These are phyloP conservation scores for Lagenaria siceraria DNA, from an alignment of 306 rosid genomes.

Conservation along the genomic window DNA sequence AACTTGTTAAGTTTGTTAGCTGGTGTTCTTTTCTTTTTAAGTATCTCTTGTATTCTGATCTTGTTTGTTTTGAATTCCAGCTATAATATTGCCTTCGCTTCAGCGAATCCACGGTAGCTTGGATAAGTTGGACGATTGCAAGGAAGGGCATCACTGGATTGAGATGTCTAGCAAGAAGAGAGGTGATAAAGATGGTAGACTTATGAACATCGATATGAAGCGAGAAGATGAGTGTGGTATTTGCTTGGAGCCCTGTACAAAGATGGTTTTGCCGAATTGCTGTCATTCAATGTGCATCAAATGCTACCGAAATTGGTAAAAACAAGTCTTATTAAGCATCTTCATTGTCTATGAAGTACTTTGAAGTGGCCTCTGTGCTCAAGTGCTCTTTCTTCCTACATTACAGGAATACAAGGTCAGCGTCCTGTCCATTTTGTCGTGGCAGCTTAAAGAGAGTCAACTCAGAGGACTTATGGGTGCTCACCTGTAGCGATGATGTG, in stretches of 20 bases:
- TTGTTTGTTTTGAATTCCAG: slow-evolving; percentile 31
- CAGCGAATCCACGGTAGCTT: slow-evolving; percentile 71
- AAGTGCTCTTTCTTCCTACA: not conserved
- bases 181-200: slow-evolving; percentile 35
- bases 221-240: slow-evolving; percentile 97
- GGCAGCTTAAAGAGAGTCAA: slow-evolving; percentile 89
- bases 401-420: slow-evolving; percentile 67
- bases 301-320: slow-evolving; percentile 96
- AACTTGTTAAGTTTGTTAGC: slow-evolving; percentile 9
- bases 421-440: slow-evolving; percentile 92
- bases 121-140: slow-evolving; percentile 36
- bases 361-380: not conserved
- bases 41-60: slow-evolving; percentile 6
- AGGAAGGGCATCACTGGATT: slow-evolving; percentile 27
- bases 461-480: slow-evolving; percentile 94
- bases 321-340: not conserved
- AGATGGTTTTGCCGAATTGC: slow-evolving; percentile 88
- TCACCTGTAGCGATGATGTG: slow-evolving; percentile 74
- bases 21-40: not conserved
- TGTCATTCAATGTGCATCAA: slow-evolving; percentile 95
- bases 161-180: slow-evolving; percentile 33
- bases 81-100: slow-evolving; percentile 84
- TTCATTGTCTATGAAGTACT: not conserved
- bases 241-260: slow-evolving; percentile 91
- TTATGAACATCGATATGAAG: slow-evolving; percentile 42